Base-by-base conservation (phyloP, 768 basidiomycete species). In the Lactarius vividus region DNA sequence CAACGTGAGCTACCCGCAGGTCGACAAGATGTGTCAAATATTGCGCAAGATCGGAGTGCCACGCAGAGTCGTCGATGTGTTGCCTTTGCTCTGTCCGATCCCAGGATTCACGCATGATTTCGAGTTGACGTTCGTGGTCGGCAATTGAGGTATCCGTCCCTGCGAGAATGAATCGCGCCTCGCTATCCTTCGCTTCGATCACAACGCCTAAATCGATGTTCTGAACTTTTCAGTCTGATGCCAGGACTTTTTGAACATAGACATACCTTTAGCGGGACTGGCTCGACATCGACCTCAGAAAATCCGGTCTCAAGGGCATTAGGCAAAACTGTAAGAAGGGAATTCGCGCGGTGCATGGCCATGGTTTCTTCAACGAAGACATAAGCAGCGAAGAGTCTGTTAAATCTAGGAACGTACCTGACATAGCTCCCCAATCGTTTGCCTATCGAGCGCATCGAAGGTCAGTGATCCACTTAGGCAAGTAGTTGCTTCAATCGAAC, bases 381-480 rank as follows among this genome's bases (percentile, higher is more conserved):
- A 10, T 29, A 18, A 60, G 15, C 67, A 39, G 18, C 63, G 15
- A 57, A 1, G 44, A 9, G 23, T 20, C 20, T 6, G 1, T 18
- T 9, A 18, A 37, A 63, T 44, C 18, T 15, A 37, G 18, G 23
- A 57, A 73, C 84, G 61, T 71, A 87, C 86, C 84, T 49, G 85
- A 85, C 59, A 87, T 75, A 0, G 86, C 79, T 16, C 84, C 84
- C 86, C 87, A 88, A 66, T 88, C 87, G 40, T 87, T 86, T 2
- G 83, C 80, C 86, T 86, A 59, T 52, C 5, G 16, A 5, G 13
- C 6, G 16, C 7, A 52, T 10, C 31, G 16, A 7, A 3, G 5
- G 9, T 44, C 23, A 57, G 64, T 15, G 2, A 6, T 20, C 2
- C 31, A 10, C 15, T 4, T 28, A 26, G 20, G 26, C 20, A 1